Evolutionary conservation across 495 filamentous ascomycete genomes (phyloP), one percentile per base, ranked within the genome.

Genomic region (Parmelia sp.): DNA sequence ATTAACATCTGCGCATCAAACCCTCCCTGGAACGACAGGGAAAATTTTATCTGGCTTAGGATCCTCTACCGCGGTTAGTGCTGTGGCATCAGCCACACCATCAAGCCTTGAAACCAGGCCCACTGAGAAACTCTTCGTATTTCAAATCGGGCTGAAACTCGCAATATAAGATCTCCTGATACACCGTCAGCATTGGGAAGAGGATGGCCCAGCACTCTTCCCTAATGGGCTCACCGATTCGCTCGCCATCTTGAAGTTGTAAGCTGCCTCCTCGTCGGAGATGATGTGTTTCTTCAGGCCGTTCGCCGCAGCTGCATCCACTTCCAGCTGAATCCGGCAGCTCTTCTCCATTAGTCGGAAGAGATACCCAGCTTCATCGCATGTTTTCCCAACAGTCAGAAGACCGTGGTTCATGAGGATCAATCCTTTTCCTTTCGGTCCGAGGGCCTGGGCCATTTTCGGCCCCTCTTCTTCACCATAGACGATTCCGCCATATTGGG

Each of bases 401-500:
- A 86, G 70, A 0, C 82, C 82, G 66, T 86, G 83, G 60, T 85
- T 84, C 64, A 77, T 71, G 12, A 86, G 75, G 14, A 85, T 79
- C 19, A 76, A 73, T 9, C 63, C 68, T 64, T 75, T 83, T 59
- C 77, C 78, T 27, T 69, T 69, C 31, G 59, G 39, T 0, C 81
- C 82, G 2, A 86, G 72, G 37, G 77, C 73, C 23, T 68, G 60
- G 19, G 82, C 80, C 66, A 86, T 83, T 47, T 74, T 76, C 51
- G 74, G 59, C 3, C 83, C 82, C 57, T 85, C 83, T 9, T 72
- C 80, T 49, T 47, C 63, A n/a, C 58, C 47, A 42, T 84, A 74
- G 0, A 84, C 83, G 58, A 86, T 79, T 37, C 84, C 83, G 29
- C 82, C 83, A 69, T 83, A 86, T 8, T 74, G 69, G 23, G 71